Base-by-base conservation (phyloP, 305 asterid genomes). In the Plantago rigida region DNA sequence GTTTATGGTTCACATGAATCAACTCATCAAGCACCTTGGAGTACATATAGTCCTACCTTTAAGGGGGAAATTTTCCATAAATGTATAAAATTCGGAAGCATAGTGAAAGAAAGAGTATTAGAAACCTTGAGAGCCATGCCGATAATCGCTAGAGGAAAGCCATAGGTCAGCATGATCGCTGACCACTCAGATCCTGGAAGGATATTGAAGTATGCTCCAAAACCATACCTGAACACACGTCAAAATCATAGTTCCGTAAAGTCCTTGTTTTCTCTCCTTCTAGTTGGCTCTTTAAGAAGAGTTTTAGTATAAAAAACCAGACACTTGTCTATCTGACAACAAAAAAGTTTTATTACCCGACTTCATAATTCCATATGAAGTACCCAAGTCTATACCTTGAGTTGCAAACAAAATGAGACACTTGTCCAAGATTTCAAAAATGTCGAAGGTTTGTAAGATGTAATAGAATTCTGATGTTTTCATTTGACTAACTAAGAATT, bases 181-280 rank as follows among this genome's bases (percentile, higher is more conserved):
- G 98, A 91, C 98, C 96, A 88, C 73, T 88, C 98, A 42, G 98
- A 88, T 67, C 96, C 98, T 4, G 98, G 98, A 66, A 88, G 94
- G 71, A 91, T 78, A 68, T 84, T 88, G 78, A 91, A 91, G 80
- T 91, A 91, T 60, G 96, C 98, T 57, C 95, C 95, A 67, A 91
- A 91, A 47, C 98, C 98, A 63, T 91, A 91, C 73, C 98, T 91
- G 77, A 49, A 36, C 9, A 59, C 10, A 49, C 44, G 68, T 13
- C 65, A 9, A 67, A 61, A 54, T 55, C 15, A 67, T 10, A 13
- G 57, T 19, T 28, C 39, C 4, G 39, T 31, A 7, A 50, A 17
- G 24, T 26, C 19, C 26, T 7, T 50, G 14, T 24, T 50, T 14
- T 50, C 55, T 50, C 9, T 9, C 11, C 13, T 50, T 50, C n/a